phyloP scores from a whole-genome alignment of 495 filamentous ascomycete genomes.

The Cudoniella acicularis region DNA sequence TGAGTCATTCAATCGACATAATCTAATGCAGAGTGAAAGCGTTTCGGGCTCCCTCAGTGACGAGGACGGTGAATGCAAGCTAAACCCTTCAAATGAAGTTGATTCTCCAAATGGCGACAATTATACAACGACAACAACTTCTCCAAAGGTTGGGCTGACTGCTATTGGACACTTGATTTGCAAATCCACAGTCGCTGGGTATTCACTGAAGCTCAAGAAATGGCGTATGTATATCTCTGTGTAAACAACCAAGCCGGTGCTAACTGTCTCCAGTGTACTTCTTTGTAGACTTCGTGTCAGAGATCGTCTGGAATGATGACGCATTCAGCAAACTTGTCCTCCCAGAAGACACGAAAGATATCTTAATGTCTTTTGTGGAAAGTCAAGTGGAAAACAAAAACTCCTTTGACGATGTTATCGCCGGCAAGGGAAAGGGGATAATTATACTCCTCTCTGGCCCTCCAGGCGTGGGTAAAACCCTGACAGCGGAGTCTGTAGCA shows the following conservation, averaged over 20 bases:
- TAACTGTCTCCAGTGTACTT: slow-evolving; percentile 34
- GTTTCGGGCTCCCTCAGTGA: slow-evolving; percentile 39
- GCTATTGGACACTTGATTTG: slow-evolving; percentile 6
- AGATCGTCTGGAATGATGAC: slow-evolving; percentile 34
- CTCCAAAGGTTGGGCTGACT: slow-evolving; percentile 1
- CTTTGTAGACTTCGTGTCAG: slow-evolving; percentile 32
- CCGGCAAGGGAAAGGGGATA: slow-evolving; percentile 29
- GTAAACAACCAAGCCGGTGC: too few species aligned
- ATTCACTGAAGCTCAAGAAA: slow-evolving; percentile 42
- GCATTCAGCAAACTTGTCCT: slow-evolving; percentile 37
- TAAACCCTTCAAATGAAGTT: not conserved
- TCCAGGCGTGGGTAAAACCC: slow-evolving; percentile 28
- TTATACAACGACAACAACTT: not conserved
- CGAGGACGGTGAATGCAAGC: too few species aligned
- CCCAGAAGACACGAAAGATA: slow-evolving; percentile 36
- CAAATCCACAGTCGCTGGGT: slow-evolving; percentile 17
- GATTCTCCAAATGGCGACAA: slow-evolving; percentile 26
- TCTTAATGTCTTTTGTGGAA: slow-evolving; percentile 39
- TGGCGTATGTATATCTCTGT: slow-evolving; percentile 56
- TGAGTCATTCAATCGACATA: slow-evolving; percentile 74
- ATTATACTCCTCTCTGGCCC: slow-evolving; percentile 28
- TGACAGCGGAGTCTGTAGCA: slow-evolving; percentile 24
- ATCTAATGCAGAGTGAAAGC: slow-evolving; percentile 62
- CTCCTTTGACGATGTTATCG: slow-evolving; percentile 25
- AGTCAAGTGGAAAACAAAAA: slow-evolving; percentile 24